Base-by-base conservation (phyloP, 352 stramenopile genomes). In the Globisporangium iwayamae region DNA sequence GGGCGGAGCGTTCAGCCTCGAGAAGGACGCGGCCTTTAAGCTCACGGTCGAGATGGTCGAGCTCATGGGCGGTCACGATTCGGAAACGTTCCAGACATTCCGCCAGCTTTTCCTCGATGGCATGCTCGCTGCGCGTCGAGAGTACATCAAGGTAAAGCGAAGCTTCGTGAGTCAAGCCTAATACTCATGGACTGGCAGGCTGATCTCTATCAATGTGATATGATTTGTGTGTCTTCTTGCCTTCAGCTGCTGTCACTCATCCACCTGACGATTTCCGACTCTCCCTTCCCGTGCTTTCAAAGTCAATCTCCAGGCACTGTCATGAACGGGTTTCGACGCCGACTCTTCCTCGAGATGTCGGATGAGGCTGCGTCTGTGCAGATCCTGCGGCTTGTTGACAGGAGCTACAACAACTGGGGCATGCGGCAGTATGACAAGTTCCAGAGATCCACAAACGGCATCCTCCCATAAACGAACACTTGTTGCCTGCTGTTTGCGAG, bases 41-140 rank as follows among this genome's bases (percentile, higher is more conserved):
- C 79, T 99, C 8, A 98, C 94, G 18, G 73, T 79, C 46, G 96
- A 99, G 52, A 97, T 98, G 73, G 87, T 98, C 13, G 86, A 97
- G 52, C 75, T 98, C 22, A 91, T 98, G 81, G 91, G 87, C 46
- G 94, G 93, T 2, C 50, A 74, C 28, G 55, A 81, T 30, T 96
- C 85, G 36, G 62, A 71, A 4, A 81, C 81, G 4, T 98, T 96
- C 67, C 60, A 79, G 32, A 81, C 78, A 41, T 98, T 97, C 72
- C 72, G 88, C 25, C 75, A 91, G 50, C 68, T 93, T 11, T 97
- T 98, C 63, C 91, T 82, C 53, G 91, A 88, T 56, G 93, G 93
- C n/a, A 98, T 98, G 70, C 73, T 97, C 28, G 93, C 93, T 8
- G 73, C 97, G 11, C 85, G 96, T 47, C 69, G 81, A 18, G 83